Evolutionary conservation across 768 basidiomycete species (phyloP), one percentile per base, ranked within the genome.

Genomic region (Russula lepida): DNA sequence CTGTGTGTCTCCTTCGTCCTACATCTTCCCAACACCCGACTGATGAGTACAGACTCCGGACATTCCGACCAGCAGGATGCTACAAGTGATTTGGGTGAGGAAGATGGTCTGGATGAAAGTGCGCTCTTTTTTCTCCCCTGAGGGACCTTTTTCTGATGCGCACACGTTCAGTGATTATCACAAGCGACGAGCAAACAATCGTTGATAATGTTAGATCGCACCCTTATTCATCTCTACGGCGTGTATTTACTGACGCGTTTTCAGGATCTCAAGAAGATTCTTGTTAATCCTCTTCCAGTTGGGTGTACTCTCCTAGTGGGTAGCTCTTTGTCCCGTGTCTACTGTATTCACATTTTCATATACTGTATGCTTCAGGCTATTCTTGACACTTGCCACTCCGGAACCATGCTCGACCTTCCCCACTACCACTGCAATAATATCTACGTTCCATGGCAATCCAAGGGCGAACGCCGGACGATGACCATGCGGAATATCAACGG

Each of bases 301-400:
- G 66, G 64, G 25, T 61, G 49, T 19, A 57, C 25, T 17, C 51
- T 71, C 33, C 57, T 65, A 0, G 68, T 68, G 43, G 15, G 65
- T 44, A 8, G 21, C 35, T 47, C 21, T 13, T 47, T 21, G 25
- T 33, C 15, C 17, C 4, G 15, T 21, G 17, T 9, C 11, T n/a
- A n/a, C n/a, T 17, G 3, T 28, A 19, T 32, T 28, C 25, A 1
- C 7, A 27, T 39, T 4, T 21, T 19, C 19, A 25, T 4, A 54
- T 15, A 9, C 3, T 27, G 32, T 30, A 3, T 39, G 15, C 7
- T 47, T 12, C 21, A 69, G 67, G 67, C 68, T 2, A 48, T 71
- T 17, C 64, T 71, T 48, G 69, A 71, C 51, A 62, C 67, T 2
- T 69, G 69, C 28, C 68, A 70, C 21, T 69, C 68, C 4, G 69